Conservation (phyloP, 805 yeast genomes). For the Saccharomycopsis sp. region DNA sequence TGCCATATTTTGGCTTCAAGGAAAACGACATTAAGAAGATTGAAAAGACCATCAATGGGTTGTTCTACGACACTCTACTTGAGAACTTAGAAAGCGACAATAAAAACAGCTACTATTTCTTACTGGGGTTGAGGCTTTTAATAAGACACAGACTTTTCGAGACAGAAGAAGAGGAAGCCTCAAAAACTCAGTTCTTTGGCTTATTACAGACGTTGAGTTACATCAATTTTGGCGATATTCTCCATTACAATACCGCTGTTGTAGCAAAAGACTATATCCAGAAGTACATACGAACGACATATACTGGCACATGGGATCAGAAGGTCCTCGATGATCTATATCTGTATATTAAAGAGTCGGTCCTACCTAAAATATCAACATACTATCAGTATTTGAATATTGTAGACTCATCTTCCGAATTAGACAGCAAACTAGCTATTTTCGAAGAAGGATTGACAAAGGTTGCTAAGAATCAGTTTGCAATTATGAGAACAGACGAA, state of each 20-base stretch:
- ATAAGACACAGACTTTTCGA: not conserved
- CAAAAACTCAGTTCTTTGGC: not conserved
- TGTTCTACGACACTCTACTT: not conserved
- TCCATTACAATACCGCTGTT: not conserved
- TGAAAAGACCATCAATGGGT: not conserved
- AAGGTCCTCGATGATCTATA: not conserved
- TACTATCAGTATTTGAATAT: not conserved
- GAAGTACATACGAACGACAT: not conserved
- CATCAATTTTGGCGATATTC: not conserved
- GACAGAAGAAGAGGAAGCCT: not conserved
- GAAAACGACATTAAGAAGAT: not conserved
- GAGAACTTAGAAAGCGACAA: not conserved
- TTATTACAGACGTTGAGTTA: not conserved
- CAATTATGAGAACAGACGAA: constrained; percentile 46
- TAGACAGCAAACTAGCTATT: not conserved
- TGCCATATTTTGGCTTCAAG: not conserved
- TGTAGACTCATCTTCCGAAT: not conserved
- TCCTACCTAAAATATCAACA: not conserved
- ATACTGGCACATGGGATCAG: not conserved
- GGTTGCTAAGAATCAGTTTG: constrained; percentile 15
- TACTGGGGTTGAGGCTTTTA: not conserved
- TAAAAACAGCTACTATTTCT: not conserved
- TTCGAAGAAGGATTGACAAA: not conserved
- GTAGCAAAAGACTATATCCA: not conserved
- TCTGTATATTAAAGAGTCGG: not conserved